Evolutionary conservation across 164 flowering plant genomes (phyloP).

Genomic region (Cinnamomum micranthum): DNA sequence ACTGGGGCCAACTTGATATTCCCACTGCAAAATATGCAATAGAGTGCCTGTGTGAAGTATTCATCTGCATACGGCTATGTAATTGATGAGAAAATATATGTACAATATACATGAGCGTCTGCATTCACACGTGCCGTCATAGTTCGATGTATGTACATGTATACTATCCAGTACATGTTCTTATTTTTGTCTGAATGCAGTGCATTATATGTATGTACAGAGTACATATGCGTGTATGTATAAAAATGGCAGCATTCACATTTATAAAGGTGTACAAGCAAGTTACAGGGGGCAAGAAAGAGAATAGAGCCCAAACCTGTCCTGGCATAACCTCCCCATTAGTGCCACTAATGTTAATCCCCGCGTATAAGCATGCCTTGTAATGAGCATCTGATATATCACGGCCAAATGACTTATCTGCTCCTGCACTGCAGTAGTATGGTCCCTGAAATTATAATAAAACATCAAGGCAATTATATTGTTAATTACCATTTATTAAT

Average conservation of each 20-base stretch:
- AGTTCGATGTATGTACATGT: not conserved
- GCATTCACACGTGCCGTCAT: not conserved
- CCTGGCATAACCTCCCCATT: conserved; percentile 99
- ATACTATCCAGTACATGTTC: not conserved
- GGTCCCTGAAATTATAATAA: conserved; percentile 61
- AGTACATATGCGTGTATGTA: not conserved
- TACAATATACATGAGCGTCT: not conserved
- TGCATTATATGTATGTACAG: not conserved
- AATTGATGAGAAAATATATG: not conserved
- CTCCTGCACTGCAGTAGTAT: conserved; percentile 92
- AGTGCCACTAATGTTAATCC: conserved; percentile 93
- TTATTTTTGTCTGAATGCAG: not conserved
- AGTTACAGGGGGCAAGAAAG: not conserved
- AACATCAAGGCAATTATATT: not conserved
- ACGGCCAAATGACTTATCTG: conserved; percentile 94
- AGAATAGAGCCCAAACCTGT: conserved; percentile 54
- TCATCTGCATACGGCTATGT: not conserved
- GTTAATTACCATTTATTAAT: not conserved
- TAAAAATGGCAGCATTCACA: not conserved
- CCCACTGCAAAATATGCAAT: conserved; percentile 61
- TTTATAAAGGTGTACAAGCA: too few species aligned
- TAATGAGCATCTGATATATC: conserved; percentile 98
- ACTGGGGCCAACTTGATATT: conserved; percentile 98
- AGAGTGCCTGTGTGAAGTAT: not conserved
- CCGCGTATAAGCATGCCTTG: conserved; percentile 98